Evolutionary conservation across 169 alveolate species (phyloP).

Genomic region (Eimeria brunetti): DNA sequence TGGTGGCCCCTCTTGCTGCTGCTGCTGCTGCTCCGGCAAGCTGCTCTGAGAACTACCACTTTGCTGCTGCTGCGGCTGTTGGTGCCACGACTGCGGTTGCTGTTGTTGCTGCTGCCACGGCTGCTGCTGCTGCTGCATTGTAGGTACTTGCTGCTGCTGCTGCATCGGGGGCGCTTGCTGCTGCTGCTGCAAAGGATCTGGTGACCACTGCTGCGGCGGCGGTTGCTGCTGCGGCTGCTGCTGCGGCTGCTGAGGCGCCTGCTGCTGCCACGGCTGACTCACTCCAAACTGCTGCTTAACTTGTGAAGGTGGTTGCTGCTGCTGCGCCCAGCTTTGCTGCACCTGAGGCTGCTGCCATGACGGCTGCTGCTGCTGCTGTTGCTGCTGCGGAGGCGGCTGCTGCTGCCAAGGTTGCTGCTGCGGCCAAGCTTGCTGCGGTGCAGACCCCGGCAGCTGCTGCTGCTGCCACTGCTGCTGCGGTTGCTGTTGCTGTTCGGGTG

Average conservation of each 20-base stretch:
- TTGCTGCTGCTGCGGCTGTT: constrained; percentile 69
- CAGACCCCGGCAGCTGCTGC: constrained; percentile 11
- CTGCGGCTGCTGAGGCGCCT: constrained; percentile 27
- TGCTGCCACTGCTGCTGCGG: constrained; percentile 58
- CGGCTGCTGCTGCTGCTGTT: constrained; percentile 40
- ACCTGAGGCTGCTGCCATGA: constrained; percentile 48
- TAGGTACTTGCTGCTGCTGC: constrained; percentile 49
- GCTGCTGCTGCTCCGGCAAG: constrained; percentile 63
- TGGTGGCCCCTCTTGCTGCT: constrained; percentile 41
- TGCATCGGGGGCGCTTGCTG: constrained; percentile 32
- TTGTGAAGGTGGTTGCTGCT: constrained; percentile 32
- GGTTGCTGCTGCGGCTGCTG: not conserved
- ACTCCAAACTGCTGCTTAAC: constrained; percentile 12
- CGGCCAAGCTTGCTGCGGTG: constrained; percentile 45
- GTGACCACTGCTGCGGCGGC: constrained; percentile 32
- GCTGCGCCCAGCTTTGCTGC: constrained; percentile 58
- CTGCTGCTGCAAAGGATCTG: constrained; percentile 34
- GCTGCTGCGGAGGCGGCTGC: constrained; percentile 32
- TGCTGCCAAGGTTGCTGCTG: constrained; percentile 44
- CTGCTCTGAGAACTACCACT: constrained; percentile 7
- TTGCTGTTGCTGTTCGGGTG: constrained; percentile 54
- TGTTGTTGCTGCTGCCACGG: constrained; percentile 45
- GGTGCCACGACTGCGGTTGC: constrained; percentile 50
- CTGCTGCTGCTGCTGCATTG: constrained; percentile 41
- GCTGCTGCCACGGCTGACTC: constrained; percentile 49